A percentile compares a stretch with the other conserved stretches of the same genome.
These are phyloP conservation scores for Quercus lobata DNA, from an alignment of 331 rosid species.

Conservation along the genomic window DNA sequence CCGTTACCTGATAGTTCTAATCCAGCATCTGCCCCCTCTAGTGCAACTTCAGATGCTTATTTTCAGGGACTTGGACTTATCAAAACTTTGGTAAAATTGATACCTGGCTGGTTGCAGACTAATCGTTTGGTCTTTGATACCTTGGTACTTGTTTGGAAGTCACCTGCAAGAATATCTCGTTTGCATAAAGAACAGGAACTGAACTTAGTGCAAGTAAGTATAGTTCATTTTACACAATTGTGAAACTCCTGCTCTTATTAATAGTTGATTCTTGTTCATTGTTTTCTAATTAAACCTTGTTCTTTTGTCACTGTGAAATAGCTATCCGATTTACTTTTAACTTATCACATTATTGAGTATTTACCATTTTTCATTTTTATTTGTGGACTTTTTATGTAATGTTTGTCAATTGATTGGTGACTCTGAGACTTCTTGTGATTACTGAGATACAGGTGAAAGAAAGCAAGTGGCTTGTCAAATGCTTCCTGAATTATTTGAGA, in stretches of 20 bases:
- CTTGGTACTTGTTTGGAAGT: constrained; percentile 90
- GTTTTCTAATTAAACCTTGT: neutral
- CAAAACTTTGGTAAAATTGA: constrained; percentile 82
- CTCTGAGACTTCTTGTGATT: neutral
- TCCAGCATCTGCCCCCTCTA: constrained; percentile 42
- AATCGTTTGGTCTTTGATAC: constrained; percentile 85
- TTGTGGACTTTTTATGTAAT: neutral
- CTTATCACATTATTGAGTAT: neutral
- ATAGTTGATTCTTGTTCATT: neutral
- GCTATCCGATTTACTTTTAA: neutral
- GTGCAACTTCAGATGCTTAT: constrained; percentile 74
- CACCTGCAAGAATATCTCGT: constrained; percentile 83
- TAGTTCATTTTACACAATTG: neutral
- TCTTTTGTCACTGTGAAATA: neutral
- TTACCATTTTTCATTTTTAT: neutral
- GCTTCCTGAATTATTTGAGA: constrained; percentile 92
- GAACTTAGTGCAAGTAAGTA: constrained; percentile 81
- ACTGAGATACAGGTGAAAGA: constrained; percentile 70
- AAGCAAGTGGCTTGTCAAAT: constrained; percentile 98
- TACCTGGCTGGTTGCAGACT: constrained; percentile 91
- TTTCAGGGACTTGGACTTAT: constrained; percentile 91
- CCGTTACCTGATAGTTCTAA: constrained; percentile 49
- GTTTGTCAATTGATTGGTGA: neutral
- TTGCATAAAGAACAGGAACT: constrained; percentile 94
- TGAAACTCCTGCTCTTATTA: neutral